Evolutionary conservation across 768 basidiomycete genomes (phyloP), one percentile per base, ranked within the genome.

Genomic region (Termitomyces sp.): DNA sequence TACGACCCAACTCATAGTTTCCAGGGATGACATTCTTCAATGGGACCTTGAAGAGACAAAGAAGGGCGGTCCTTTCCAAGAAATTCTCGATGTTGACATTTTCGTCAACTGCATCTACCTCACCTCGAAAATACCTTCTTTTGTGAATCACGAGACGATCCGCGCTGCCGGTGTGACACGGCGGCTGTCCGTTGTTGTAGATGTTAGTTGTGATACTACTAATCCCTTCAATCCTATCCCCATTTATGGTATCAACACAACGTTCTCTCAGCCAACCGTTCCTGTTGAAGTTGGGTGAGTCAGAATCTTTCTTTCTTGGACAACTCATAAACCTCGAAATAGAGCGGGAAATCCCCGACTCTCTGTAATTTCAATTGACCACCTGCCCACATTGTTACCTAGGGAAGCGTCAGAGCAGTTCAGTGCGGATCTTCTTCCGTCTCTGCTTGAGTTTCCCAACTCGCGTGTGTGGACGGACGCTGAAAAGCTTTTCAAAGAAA

Each of bases 61-160:
- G 65, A 95, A 94, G 75, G 95, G 95, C 31, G 97, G 97, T 2
- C 97, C 97, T 0, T 98, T 98, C 78, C 72, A 82, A 47, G 96
- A 98, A 76, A 93, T 99, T 59, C 82, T 98, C 29, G 92, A 93
- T 61, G 96, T 94, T 61, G 96, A 99, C 75, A 86, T 99, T 66
- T 98, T 99, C 68, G 85, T 98, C 80, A 99, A 99, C 77, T 98
- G 97, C 81, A 99, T 99, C 71, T 98, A 98, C 73, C 87, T 99
- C 51, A 86, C 85, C n/a, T 83, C 86, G 18, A 70, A 78, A 59
- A 94, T 96, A 55, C 92, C 93, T 0, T 75, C 86, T n/a, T 98
- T 98, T 72, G 59, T 97, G 49, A 86, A 86, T 4, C 70, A 74
- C 28, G 83, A 89, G 44, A 83, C 84, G 58, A 88, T 97, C 62